Evolutionary conservation across 805 yeast species (phyloP).

Genomic region (Candida berthetii): DNA sequence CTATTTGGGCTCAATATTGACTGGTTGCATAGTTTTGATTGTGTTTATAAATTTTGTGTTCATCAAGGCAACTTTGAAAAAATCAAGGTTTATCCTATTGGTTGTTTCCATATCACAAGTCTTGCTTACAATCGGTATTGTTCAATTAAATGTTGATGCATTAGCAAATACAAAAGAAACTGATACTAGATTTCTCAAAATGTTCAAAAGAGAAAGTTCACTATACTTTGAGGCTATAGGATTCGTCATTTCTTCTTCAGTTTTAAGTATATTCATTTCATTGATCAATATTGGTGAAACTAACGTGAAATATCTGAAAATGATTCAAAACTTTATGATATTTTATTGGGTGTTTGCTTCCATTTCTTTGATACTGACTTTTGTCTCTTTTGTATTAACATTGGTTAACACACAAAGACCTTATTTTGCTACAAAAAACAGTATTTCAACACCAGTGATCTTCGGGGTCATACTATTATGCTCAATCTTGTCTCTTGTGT

Average conservation of each 20-base stretch:
- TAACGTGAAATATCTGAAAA: not conserved
- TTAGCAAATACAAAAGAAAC: not conserved
- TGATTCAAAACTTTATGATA: not conserved
- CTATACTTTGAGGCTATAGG: not conserved
- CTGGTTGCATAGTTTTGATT: not conserved
- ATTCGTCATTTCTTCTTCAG: not conserved
- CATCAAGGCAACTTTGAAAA: not conserved
- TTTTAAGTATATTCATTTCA: not conserved
- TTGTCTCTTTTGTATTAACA: not conserved
- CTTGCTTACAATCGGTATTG: not conserved
- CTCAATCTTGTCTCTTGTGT: not conserved
- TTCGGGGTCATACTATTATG: not conserved
- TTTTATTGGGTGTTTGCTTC: not conserved
- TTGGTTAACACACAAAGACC: not conserved
- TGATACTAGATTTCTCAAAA: not conserved
- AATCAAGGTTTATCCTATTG: not conserved
- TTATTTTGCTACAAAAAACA: not conserved
- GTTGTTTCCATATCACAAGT: not conserved
- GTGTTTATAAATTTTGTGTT: not conserved
- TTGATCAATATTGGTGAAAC: not conserved
- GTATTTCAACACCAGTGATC: not conserved
- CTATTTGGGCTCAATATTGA: not conserved
- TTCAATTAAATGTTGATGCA: not conserved
- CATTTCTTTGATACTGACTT: not conserved
- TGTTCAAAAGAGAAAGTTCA: not conserved